A percentile compares a stretch with the other conserved stretches of the same genome.
These are phyloP conservation scores for Lepidium aucheri DNA, from an alignment of 345 rosid genomes.

Conservation along the genomic window DNA sequence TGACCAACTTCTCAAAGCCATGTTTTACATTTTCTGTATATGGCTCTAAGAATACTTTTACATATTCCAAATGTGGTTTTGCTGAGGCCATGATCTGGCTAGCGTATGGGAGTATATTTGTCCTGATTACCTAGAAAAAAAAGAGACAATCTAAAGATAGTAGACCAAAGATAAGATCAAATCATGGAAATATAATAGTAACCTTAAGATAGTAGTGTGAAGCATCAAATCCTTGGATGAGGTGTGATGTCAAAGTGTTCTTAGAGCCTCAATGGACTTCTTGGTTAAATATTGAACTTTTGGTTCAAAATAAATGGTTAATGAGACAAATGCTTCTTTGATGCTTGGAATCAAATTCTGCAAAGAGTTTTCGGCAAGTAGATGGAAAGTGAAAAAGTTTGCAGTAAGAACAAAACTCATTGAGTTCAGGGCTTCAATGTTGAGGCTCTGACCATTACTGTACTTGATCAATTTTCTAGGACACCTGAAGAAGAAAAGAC, in stretches of 20 bases:
- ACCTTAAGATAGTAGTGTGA: conserved; percentile 34
- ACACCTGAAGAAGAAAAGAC: background rate
- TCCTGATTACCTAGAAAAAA: conserved; percentile 27
- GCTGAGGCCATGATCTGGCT: conserved; percentile 7
- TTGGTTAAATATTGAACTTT: conserved; percentile 26
- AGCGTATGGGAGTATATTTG: too few species aligned
- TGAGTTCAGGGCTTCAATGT: conserved; percentile 25
- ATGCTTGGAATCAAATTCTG: conserved; percentile 38
- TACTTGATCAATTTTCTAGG: conserved; percentile 19
- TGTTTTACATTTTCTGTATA: conserved; percentile 3
- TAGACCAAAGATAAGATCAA: background rate
- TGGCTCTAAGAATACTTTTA: conserved; percentile 22
- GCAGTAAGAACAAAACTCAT: conserved; percentile 21
- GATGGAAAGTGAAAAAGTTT: background rate
- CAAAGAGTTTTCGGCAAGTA: conserved; percentile 5
- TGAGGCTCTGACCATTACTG: conserved; percentile 26
- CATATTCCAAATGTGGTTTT: conserved; percentile 19
- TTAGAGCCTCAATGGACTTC: conserved; percentile 30
- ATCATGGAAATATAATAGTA: background rate
- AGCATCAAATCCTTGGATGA: conserved; percentile 18
- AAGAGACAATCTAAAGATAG: background rate
- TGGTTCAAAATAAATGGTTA: conserved; percentile 27
- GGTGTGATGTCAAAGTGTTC: conserved; percentile 22
- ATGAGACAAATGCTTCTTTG: conserved; percentile 28
- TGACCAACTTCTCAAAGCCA: conserved; percentile 7